A percentile compares a stretch with the other conserved stretches of the same genome.
These are phyloP conservation scores for Candida dajiaensis DNA, from an alignment of 805 yeast species.

Conservation along the genomic window DNA sequence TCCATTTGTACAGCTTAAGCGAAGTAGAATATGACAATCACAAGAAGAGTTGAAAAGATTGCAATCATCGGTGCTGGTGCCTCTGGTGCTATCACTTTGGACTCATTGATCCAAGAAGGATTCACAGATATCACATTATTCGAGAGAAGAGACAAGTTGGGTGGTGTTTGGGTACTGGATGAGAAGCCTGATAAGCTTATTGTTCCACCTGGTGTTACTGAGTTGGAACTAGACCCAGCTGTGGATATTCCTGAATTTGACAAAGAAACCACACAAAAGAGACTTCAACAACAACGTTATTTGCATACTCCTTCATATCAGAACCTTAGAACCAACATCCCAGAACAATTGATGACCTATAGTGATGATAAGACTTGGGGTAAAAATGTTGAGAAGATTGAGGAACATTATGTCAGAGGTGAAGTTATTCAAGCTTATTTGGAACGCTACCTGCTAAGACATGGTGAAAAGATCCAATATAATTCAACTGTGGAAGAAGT, in stretches of 20 bases:
- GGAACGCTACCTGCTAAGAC: constrained; percentile 34
- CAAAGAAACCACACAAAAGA: background rate
- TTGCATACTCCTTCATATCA: constrained; percentile 27
- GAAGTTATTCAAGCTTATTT: constrained; percentile 51
- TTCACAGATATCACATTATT: constrained; percentile 32
- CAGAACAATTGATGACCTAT: constrained; percentile 40
- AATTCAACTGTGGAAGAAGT: constrained; percentile 37
- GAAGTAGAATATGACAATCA: background rate
- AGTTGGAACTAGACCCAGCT: constrained; percentile 25
- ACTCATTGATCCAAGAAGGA: constrained; percentile 31
- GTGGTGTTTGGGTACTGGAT: constrained; percentile 41
- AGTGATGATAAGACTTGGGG: constrained; percentile 36
- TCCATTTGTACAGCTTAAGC: no score
- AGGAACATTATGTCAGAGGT: constrained; percentile 33
- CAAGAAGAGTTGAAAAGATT: constrained; percentile 18
- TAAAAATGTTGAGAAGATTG: constrained; percentile 15
- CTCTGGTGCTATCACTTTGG: constrained; percentile 39
- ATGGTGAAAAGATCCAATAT: constrained; percentile 21
- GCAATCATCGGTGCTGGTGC: constrained; percentile 51
- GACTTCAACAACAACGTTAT: constrained; percentile 20
- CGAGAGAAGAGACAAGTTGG: constrained; percentile 34
- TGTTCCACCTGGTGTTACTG: constrained; percentile 25
- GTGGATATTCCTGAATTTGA: constrained; percentile 6
- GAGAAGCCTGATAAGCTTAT: constrained; percentile 18
- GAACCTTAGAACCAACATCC: constrained; percentile 33